Evolutionary conservation across 345 rosid species (phyloP), one percentile per base, ranked within the genome.

Genomic region (Chamaenerion angustifolium): DNA sequence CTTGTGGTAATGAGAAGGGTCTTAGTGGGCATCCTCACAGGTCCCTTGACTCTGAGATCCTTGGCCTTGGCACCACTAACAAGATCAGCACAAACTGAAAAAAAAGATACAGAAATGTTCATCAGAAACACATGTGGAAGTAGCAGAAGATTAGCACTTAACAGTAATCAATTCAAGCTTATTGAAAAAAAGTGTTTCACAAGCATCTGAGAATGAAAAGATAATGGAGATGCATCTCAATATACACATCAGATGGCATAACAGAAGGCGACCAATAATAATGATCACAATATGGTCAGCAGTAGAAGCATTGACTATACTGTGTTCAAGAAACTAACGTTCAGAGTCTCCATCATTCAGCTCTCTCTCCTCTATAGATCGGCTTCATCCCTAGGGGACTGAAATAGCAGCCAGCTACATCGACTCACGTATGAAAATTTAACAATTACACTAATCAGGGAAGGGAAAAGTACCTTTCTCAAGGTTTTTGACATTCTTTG

Each of bases 21-120:
- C 59, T 61, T 61, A 15, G 65, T 54, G 54, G 65, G 65, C 45
- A 61, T 61, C 58, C 65, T 61, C 43, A 54, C 65, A 2, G 65
- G 65, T 56, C 65, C 59, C 59, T 48, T 61, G 27, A 61, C 59
- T 48, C 54, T 49, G 8, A 54, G 65, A 12, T 42, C 53, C 65
- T 55, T 54, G 48, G 55, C 54, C 65, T 54, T 61, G 35, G 65
- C 65, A 27, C 65, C 59, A 35, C 35, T 58, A 42, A 61, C 58
- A 41, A 61, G 45, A 54, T 61, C 59, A 47, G 65, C 4, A 5
- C 65, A 61, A 16, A 61, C 59, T 61, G 18, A 5, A 37, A 40
- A 44, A 52, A 17, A 0, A 48, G 27, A 17, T 40, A 37, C 2
- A 12, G 12, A 41, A 52, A 12, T 40, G 45, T 40, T 12, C 18